Base-by-base conservation (phyloP, 2,329 filamentous ascomycete species). In the Penicillium thymicola region DNA sequence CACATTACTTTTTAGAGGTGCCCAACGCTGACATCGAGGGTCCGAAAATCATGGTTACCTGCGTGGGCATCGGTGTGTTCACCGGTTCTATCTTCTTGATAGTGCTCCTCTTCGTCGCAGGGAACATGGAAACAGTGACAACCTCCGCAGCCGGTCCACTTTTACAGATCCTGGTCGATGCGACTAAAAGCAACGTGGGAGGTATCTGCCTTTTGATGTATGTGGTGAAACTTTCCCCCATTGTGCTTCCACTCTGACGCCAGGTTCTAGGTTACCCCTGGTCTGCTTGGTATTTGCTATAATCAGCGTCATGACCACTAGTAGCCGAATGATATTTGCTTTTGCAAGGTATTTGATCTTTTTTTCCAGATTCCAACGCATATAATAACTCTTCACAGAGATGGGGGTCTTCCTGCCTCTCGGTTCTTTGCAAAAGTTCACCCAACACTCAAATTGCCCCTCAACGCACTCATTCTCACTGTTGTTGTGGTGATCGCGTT, bases 321-420 rank as follows among this genome's bases (percentile, higher is more conserved):
- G 70, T 43, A 72, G 70, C 49, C 68, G 70, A 42, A 72, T 72
- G 70, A 68, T 69, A 5, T 72, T 69, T 27, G 69, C 70, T 25
- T 72, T 72, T 56, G 68, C 70, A 18, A 67, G 69, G 69, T 71
- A 58, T 2, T 14, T n/a, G 1, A 27, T 42, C 3, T 23, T 36
- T 11, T 25, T 36, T 36, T 7, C 13, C 1, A 7, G 5, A 11
- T 7, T 5, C 4, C 0, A 28, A 27, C 16, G 34, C 37, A 2
- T 9, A 9, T 25, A 8, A 9, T 49, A 5, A 34, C 59, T 38
- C 13, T 8, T 6, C 4, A 14, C 42, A 75, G 84, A 58, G 88
- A 90, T 58, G 82, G 86, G 2, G 88, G 87, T 4, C 80, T 90
- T 13, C 86, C 87, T 0, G 80, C 79, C 25, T 85, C 84, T 5